phyloP scores from a whole-genome alignment of 345 rosid species.

The Linum lewisii region DNA sequence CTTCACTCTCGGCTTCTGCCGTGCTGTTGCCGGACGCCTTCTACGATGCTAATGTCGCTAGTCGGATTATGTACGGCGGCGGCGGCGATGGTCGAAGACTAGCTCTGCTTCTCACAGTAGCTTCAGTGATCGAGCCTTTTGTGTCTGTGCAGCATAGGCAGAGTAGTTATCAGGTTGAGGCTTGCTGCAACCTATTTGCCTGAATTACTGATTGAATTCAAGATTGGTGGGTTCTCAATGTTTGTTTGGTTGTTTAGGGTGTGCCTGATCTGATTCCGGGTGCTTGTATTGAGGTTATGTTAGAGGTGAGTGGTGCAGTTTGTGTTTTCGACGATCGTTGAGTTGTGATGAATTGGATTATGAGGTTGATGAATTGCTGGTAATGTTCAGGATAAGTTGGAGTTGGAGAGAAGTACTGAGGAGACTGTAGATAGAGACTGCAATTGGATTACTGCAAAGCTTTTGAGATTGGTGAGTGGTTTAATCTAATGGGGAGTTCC shows the following conservation, averaged over 20 bases:
- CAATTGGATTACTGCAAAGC: conserved; percentile 42
- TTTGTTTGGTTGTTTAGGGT: conserved; percentile 35
- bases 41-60: conserved; percentile 28
- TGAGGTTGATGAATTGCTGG: background rate
- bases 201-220: background rate
- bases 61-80: conserved; percentile 23
- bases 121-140: conserved; percentile 82
- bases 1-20: conserved; percentile 90
- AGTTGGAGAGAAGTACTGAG: conserved; percentile 9
- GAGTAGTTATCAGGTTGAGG: conserved; percentile 40
- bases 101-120: conserved; percentile 59
- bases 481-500: background rate
- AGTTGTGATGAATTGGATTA: conserved; percentile 8
- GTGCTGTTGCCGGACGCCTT: conserved; percentile 46
- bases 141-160: conserved; percentile 34
- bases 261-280: conserved; percentile 61
- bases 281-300: conserved; percentile 61
- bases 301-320: conserved; percentile 47
- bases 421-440: conserved; percentile 26
- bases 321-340: background rate
- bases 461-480: conserved; percentile 51
- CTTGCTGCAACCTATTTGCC: conserved; percentile 2
- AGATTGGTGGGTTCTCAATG: conserved; percentile 7
- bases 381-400: conserved; percentile 34
- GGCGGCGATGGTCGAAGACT: conserved; percentile 18